Evolutionary conservation across 1,139 yeast genomes (phyloP), one percentile per base, ranked within the genome.

Genomic region (Yamadazyma songkhlaensis): DNA sequence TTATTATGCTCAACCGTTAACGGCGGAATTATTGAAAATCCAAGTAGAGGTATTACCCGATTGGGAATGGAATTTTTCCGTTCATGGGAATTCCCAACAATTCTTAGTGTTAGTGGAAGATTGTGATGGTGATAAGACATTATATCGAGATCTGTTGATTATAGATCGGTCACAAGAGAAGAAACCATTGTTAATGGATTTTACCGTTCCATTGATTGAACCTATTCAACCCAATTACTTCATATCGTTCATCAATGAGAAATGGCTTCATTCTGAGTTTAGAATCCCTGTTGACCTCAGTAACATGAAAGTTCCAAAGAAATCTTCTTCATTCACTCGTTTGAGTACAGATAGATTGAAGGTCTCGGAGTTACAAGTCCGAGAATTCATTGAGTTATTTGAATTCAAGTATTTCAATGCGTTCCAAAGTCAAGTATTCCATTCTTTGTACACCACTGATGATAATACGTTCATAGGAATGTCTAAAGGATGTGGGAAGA

Each of bases 101-200:
- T 92, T 89, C 51, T 59, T 80, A 31, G 50, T 92, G 4, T 42
- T 86, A 10, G 86, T 87, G 1, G 97, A 89, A 53, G 97, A 90
- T 53, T 74, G 87, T 40, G 84, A 87, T 57, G 95, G 96, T 3
- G 92, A 86, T 39, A 68, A 62, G 34, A 72, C 89, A n/a, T 60
- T 92, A 17, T 77, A 71, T 49, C 50, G 64, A 26, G 92, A 85
- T 40, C 59, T 65, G 2, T 62, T 90, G 34, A 50, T 73, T 2
- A 72, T 90, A 8, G 66, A 66, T 24, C 69, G 67, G 40, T 62
- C 68, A 21, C 67, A 74, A 36, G 64, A 79, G 17, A 62, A 70
- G 11, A 68, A 74, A 30, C 81, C 77, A 23, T 84, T 81, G 45
- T 53, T 72, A 25, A 38, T 88, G 3, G 90, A 83, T 34, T 79